phyloP scores from a whole-genome alignment of 2,329 filamentous ascomycete genomes.

The Sordariomycetes sp. region DNA sequence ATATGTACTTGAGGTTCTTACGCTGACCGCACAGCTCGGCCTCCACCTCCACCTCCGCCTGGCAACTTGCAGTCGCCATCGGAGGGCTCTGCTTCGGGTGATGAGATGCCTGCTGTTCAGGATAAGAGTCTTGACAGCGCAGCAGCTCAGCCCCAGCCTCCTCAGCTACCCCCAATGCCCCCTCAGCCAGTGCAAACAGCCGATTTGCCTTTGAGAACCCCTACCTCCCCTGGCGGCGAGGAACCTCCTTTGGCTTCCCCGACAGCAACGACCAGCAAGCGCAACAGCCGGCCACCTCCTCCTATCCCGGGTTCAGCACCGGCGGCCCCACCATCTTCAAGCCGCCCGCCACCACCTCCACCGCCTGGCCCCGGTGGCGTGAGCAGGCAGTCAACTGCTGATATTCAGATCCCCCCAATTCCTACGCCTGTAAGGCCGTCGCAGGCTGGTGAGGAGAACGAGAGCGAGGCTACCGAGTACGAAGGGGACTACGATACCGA shows the following conservation, averaged over 20 bases:
- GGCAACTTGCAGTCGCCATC: constrained; percentile 54
- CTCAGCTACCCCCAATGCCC: constrained; percentile 35
- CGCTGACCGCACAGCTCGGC: constrained; percentile 31
- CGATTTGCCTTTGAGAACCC: constrained; percentile 18
- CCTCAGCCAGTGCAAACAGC: constrained; percentile 3
- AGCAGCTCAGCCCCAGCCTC: constrained; percentile 26
- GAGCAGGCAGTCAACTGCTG: constrained; percentile 51
- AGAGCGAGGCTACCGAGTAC: constrained; percentile 82
- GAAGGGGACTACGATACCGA: constrained; percentile 98
- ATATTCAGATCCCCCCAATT: constrained; percentile 32
- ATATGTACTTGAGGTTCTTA: not conserved
- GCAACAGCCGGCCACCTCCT: constrained; percentile 47
- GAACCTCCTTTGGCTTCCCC: constrained; percentile 36
- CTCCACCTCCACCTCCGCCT: constrained; percentile 44
- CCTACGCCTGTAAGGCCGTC: constrained; percentile 30
- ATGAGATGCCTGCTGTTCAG: constrained; percentile 60
- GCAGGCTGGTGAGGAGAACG: constrained; percentile 51
- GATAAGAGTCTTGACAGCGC: constrained; percentile 32
- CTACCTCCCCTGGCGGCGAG: constrained; percentile 29
- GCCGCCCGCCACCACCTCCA: constrained; percentile 58
- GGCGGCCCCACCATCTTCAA: constrained; percentile 36
- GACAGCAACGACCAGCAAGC: constrained; percentile 33
- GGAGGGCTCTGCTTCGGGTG: constrained; percentile 78
- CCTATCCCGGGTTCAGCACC: constrained; percentile 51
- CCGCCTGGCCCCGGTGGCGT: constrained; percentile 39